Evolutionary conservation across 2,329 filamentous ascomycete genomes (phyloP).

Genomic region (Alternaria infectoria): DNA sequence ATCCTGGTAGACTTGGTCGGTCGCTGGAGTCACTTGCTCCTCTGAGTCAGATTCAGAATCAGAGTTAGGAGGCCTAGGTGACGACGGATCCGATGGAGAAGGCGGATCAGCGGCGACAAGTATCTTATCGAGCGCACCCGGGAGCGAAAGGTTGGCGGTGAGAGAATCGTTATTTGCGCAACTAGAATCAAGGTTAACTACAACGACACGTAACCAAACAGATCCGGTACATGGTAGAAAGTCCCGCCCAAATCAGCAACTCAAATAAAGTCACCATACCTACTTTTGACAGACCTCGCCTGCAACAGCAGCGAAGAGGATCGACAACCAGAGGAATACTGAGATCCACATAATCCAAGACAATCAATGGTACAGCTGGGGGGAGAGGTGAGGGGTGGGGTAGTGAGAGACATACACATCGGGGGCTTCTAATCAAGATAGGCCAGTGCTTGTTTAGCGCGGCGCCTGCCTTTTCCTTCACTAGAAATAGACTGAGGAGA

Average conservation of each 20-base stretch:
- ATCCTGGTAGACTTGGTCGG: too few relatives aligned
- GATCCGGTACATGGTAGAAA: not conserved
- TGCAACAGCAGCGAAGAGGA: not conserved
- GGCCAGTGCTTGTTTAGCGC: not conserved
- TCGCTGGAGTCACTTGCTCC: slow-evolving; percentile 9
- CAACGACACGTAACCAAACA: not conserved
- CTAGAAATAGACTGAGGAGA: not conserved
- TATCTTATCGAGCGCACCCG: not conserved
- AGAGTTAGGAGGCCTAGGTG: too few relatives aligned
- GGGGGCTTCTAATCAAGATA: not conserved
- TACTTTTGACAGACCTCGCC: not conserved
- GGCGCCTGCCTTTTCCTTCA: not conserved
- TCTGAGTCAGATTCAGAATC: too few relatives aligned
- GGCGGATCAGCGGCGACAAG: too few relatives aligned
- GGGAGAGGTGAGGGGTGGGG: too few relatives aligned
- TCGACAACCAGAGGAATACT: not conserved
- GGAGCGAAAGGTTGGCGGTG: not conserved
- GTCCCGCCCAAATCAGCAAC: not conserved
- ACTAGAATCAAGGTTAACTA: not conserved
- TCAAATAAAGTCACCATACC: not conserved
- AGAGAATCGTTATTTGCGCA: not conserved
- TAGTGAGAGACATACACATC: not conserved
- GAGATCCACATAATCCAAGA: not conserved
- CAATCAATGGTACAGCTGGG: too few relatives aligned
- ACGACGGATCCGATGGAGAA: too few relatives aligned